Percentiles rank a stretch among this genome's conserved stretches.
Evolutionary conservation across 1,284 basidiomycete genomes (phyloP).

Genomic region (Ustilago cynodontis): DNA sequence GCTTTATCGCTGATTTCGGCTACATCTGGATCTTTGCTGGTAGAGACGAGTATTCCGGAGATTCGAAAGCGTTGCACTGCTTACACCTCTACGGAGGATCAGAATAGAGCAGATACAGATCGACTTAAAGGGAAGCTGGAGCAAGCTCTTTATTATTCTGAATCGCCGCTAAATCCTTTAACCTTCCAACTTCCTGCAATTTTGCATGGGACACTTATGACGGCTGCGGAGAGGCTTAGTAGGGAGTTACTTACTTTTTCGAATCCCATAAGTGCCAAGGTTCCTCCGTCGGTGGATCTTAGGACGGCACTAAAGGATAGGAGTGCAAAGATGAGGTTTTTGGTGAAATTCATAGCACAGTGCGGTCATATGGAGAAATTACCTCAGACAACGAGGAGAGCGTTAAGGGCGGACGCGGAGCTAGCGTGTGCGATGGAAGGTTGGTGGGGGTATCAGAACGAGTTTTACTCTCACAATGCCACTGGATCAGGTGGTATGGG

Average conservation of each 20-base stretch:
- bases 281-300: constrained; percentile 75
- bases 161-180: constrained; percentile 81
- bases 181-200: constrained; percentile 84
- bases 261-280: constrained; percentile 32
- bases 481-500: not conserved
- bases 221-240: constrained; percentile 79
- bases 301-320: constrained; percentile 82
- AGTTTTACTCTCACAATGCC: constrained; percentile 62
- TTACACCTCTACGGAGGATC: constrained; percentile 25
- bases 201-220: constrained; percentile 80
- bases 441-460: constrained; percentile 86
- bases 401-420: constrained; percentile 86
- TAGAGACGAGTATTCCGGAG: constrained; percentile 52
- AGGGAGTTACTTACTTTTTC: constrained; percentile 70
- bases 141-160: constrained; percentile 85
- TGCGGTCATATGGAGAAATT: constrained; percentile 74
- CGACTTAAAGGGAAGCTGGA: constrained; percentile 85
- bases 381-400: constrained; percentile 81
- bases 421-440: constrained; percentile 84
- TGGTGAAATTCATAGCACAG: constrained; percentile 81
- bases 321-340: constrained; percentile 80
- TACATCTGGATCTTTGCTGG: constrained; percentile 56
- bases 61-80: constrained; percentile 38
- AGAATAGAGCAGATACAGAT: constrained; percentile 64
- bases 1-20: constrained; percentile 65